Conservation (phyloP, 208 protist species). For the Trichomonas gallinae region DNA sequence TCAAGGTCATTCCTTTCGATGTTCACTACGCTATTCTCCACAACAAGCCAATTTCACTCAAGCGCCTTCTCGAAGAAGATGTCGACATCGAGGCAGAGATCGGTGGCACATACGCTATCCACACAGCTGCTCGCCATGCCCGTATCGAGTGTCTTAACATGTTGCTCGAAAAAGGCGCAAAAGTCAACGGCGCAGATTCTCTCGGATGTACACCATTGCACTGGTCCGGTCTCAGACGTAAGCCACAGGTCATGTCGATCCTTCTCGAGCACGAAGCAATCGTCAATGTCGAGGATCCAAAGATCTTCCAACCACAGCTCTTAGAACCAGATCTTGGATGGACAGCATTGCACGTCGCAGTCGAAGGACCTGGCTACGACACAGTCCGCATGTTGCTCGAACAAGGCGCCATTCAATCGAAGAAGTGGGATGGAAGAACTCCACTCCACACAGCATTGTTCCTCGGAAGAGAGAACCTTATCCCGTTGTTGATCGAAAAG, state of each 20-base stretch:
- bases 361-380: not conserved
- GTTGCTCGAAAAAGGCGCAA: not conserved
- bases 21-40: slow-evolving; percentile 2
- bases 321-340: not conserved
- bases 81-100: not conserved
- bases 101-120: not conserved
- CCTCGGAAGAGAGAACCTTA: not conserved
- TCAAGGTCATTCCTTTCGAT: not conserved
- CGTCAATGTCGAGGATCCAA: not conserved
- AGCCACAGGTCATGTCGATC: not conserved
- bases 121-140: not conserved
- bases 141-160: not conserved
- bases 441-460: not conserved
- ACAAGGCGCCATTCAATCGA: not conserved
- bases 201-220: not conserved
- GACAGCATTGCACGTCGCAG: not conserved
- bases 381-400: not conserved
- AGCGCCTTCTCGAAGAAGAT: not conserved
- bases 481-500: not conserved
- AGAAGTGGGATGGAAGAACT: slow-evolving; percentile 15
- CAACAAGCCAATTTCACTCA: not conserved
- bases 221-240: not conserved
- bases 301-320: not conserved
- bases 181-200: not conserved
- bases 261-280: not conserved